These are phyloP conservation scores for Suaeda aralocaspica DNA, from an alignment of 148 eudicot genomes.

Conservation along the genomic window DNA sequence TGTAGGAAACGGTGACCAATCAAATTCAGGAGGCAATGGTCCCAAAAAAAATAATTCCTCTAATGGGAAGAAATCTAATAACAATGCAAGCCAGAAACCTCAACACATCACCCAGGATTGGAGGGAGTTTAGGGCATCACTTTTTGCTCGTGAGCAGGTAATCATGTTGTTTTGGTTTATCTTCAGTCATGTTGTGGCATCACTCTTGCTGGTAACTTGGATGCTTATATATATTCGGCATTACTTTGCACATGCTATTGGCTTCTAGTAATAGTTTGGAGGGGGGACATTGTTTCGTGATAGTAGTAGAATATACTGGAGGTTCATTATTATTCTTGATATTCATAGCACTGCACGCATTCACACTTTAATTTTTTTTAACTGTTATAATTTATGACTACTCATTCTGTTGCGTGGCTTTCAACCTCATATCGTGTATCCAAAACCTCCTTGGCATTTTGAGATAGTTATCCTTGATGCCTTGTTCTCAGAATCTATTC, in stretches of 20 bases:
- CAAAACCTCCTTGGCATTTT: background rate
- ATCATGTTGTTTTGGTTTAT: background rate
- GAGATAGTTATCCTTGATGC: background rate
- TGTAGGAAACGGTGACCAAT: constrained; percentile 60
- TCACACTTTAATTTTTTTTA: no score
- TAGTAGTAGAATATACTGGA: background rate
- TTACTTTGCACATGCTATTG: background rate
- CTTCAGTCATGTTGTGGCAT: background rate
- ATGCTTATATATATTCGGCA: background rate
- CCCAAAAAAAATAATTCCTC: constrained; percentile 56
- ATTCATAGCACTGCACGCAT: background rate
- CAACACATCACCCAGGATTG: constrained; percentile 62
- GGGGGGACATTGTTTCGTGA: background rate
- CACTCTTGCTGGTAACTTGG: background rate
- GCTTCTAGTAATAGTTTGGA: background rate
- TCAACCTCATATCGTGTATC: background rate
- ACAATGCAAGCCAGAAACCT: constrained; percentile 45
- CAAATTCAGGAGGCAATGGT: constrained; percentile 60
- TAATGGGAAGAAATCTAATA: constrained; percentile 47
- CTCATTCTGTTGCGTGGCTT: background rate
- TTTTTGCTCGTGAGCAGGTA: constrained; percentile 81
- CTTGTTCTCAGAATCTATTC: background rate
- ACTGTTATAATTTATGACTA: background rate
- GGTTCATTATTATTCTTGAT: background rate
- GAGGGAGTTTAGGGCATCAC: constrained; percentile 91